phyloP scores from a whole-genome alignment of 1,139 yeast species.

The Debaryomyces robertsiae region DNA sequence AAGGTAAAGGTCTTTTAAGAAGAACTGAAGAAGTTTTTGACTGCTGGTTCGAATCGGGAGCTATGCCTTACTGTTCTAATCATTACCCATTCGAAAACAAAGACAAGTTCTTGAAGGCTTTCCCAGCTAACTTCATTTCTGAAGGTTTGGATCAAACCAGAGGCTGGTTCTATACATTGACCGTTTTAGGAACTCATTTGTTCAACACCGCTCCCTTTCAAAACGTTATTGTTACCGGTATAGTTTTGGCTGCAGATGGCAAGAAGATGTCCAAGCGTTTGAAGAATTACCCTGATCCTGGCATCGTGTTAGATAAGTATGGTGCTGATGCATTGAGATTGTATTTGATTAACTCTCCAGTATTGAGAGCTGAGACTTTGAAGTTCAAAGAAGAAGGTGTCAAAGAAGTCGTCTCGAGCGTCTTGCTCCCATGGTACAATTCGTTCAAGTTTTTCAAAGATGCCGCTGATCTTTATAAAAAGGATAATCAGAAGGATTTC shows the following conservation, averaged over 20 bases:
- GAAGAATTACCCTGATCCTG: constrained; percentile 97
- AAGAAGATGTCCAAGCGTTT: constrained; percentile 98
- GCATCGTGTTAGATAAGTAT: constrained; percentile 73
- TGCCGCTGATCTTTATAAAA: constrained; percentile 82
- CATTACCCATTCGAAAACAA: constrained; percentile 94
- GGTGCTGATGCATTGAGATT: constrained; percentile 98
- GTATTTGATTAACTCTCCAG: constrained; percentile 96
- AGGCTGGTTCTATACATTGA: constrained; percentile 99
- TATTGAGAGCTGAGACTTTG: constrained; percentile 92
- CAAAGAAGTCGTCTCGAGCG: constrained; percentile 94
- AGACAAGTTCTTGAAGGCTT: constrained; percentile 71
- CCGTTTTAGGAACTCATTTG: constrained; percentile 93
- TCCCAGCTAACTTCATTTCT: constrained; percentile 97
- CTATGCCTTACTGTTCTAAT: constrained; percentile 97
- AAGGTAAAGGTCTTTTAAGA: constrained; percentile 83
- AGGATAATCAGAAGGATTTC: constrained; percentile 71
- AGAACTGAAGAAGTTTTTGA: constrained; percentile 98
- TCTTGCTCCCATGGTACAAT: constrained; percentile 97
- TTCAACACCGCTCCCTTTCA: constrained; percentile 92
- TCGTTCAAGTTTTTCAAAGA: constrained; percentile 95
- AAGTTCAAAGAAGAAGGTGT: constrained; percentile 99
- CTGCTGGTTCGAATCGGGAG: constrained; percentile 99
- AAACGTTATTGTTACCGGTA: constrained; percentile 95
- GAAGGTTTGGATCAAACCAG: constrained; percentile 99
- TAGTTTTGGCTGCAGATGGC: constrained; percentile 96